Evolutionary conservation across 345 rosid species (phyloP).

Genomic region (Stellera chamaejasme): DNA sequence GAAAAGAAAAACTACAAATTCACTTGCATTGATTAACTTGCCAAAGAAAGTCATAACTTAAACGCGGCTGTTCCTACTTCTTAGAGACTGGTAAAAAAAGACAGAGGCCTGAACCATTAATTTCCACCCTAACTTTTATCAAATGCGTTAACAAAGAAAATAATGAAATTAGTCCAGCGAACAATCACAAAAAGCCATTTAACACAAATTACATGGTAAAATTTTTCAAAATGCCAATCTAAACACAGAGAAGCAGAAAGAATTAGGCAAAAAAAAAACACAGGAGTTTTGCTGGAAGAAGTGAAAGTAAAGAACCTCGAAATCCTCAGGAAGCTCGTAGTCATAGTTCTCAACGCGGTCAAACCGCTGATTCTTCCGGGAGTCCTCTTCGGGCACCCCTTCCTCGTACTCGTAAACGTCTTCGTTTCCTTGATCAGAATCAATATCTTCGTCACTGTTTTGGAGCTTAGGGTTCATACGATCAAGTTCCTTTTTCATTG

Average conservation of each 20-base stretch:
- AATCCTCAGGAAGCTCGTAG: conserved; percentile 53
- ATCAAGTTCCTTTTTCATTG: conserved; percentile 53
- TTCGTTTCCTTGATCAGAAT: conserved; percentile 42
- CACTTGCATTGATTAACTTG: no score
- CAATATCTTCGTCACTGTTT: conserved; percentile 36
- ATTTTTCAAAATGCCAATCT: not conserved
- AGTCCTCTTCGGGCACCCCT: conserved; percentile 58
- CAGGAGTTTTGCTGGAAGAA: no score
- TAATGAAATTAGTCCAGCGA: no score
- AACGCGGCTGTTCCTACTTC: no score
- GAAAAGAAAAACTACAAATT: not conserved
- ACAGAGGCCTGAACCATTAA: no score
- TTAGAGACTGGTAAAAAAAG: no score
- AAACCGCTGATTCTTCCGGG: conserved; percentile 58
- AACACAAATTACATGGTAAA: no score
- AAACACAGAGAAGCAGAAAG: not conserved
- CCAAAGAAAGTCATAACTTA: no score
- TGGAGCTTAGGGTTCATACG: conserved; percentile 26
- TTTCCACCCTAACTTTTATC: no score
- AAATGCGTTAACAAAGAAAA: no score
- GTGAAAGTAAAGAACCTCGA: conserved; percentile 29
- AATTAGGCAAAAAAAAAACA: no score
- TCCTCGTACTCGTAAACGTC: conserved; percentile 77
- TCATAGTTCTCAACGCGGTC: conserved; percentile 58
- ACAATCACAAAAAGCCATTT: no score